Base-by-base conservation (phyloP, 805 yeast genomes). In the Metschnikowia gelsemii region DNA sequence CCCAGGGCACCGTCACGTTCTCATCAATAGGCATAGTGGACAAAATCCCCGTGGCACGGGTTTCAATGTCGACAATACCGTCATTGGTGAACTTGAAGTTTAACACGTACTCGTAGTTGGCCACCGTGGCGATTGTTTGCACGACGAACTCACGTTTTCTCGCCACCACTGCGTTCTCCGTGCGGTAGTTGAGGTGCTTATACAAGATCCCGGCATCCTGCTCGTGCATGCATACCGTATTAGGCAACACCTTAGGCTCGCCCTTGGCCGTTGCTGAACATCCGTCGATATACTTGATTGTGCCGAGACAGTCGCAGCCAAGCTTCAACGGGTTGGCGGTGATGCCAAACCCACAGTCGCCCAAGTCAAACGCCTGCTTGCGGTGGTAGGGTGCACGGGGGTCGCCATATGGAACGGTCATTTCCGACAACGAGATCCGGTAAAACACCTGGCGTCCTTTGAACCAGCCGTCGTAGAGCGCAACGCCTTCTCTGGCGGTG, bases 321-420 rank as follows among this genome's bases (percentile, higher is more conserved):
- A 84, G 72, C 36, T 66, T 71, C 57, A 85, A 72, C 37, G 76
- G 74, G 68, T 85, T 83, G 50, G 85, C 89, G 48, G 72, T 76
- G 50, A 71, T 76, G 63, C 93, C 93, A 50, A 84, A 84, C 16
- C 95, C 93, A 69, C 84, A 78, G 64, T 86, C 93, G 61, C 93
- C 93, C 58, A 85, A 73, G 64, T 85, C 93, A 53, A 85, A 85
- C 23, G 93, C 93, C 70, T 84, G 90, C 69, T 86, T 85, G 75
- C 91, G 78, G 66, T 84, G 89, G 69, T 74, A 82, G 49, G 93
- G 93, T 33, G 81, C 80, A 64, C 91, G 75, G 56, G 90, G 88
- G 61, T 85, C 91, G 61, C 87, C 90, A 58, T 86, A 85, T 24
- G 93, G 93, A 49, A 86, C 95, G 30, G 91, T 84, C 95, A 86